Percentiles rank a stretch among this genome's conserved stretches.
Conservation (phyloP, 1,139 yeast genomes). For the Suhomyces panamericanus region DNA sequence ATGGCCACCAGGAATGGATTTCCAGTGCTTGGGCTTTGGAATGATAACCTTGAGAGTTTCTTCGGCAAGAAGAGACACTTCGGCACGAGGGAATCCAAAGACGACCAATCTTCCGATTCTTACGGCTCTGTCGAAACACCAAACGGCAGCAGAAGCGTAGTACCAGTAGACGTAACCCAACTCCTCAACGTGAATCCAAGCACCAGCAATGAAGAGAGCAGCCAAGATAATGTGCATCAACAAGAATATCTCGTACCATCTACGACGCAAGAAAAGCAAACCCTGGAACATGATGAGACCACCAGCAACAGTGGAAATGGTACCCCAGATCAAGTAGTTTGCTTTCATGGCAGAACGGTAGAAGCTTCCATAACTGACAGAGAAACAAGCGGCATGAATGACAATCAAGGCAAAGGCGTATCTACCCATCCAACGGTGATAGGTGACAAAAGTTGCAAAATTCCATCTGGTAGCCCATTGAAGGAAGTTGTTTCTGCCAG, state of each 20-base stretch:
- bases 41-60: conserved; percentile 44
- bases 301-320: conserved; percentile 33
- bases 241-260: conserved; percentile 46
- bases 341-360: conserved; percentile 20
- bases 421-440: conserved; percentile 43
- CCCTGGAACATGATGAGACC: conserved; percentile 38
- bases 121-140: conserved; percentile 45
- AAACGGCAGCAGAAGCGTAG: conserved; percentile 42
- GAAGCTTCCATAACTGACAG: conserved; percentile 13
- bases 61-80: conserved; percentile 32
- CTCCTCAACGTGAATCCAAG: conserved; percentile 42
- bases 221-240: conserved; percentile 44
- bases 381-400: conserved; percentile 45
- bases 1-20: conserved; percentile 50
- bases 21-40: conserved; percentile 45
- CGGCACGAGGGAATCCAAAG: conserved; percentile 44
- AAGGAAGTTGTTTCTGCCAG: conserved; percentile 46
- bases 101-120: conserved; percentile 33
- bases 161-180: conserved; percentile 43
- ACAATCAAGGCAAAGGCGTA: conserved; percentile 28
- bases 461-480: conserved; percentile 45
- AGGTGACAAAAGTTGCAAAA: conserved; percentile 36
- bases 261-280: conserved; percentile 39
- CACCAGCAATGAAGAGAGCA: conserved; percentile 39
- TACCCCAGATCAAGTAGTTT: conserved; percentile 32